Base-by-base conservation (phyloP, 2,329 filamentous ascomycete genomes). In the Claviceps maximensis region DNA sequence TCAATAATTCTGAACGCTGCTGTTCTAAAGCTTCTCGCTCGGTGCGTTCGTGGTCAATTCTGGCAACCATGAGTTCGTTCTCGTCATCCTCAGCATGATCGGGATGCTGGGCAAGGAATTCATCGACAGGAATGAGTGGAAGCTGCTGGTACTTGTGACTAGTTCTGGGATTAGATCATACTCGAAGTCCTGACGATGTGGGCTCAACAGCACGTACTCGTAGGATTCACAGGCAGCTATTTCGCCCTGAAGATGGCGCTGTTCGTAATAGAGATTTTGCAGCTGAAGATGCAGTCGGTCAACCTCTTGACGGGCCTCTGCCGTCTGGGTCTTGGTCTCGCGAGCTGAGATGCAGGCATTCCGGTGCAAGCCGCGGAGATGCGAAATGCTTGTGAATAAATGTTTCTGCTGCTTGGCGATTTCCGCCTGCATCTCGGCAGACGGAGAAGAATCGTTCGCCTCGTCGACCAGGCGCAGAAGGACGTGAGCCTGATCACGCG, bases 241-340 rank as follows among this genome's bases (percentile, higher is more conserved):
- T 70, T 98, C 93, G 49, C 87, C 87, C 58, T 87, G 82, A 52
- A 98, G 73, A 68, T 96, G 89, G 52, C 88, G 78, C 71, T 97
- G 90, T 69, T 98, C 91, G 65, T 98, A 98, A 67, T 93, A 94
- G 8, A 98, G 73, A 64, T 98, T 98, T 69, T 97, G 91, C 53
- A 98, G 76, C 64, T 95, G 87, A 40, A 98, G 76, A 65, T 97
- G 90, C 56, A 98, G 75, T 49, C 84, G 82, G 66, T 98, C 93
- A 58, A 97, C 89, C 69, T 95, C 89, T 62, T 91, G 87, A 49
- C 90, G 82, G 49, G 86, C 87, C 67, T 95, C 89, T 31, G 88
- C 86, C 0, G 93, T 97, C 60, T 82, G 75, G 51, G 86, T 76
- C 67, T 97, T 97, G 15, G 90, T 95, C 60, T 89, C 82, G 58